Percentiles rank a stretch among this genome's conserved stretches.
phyloP scores from a whole-genome alignment of 2,329 filamentous ascomycete genomes.

The Kalmusia sp. region DNA sequence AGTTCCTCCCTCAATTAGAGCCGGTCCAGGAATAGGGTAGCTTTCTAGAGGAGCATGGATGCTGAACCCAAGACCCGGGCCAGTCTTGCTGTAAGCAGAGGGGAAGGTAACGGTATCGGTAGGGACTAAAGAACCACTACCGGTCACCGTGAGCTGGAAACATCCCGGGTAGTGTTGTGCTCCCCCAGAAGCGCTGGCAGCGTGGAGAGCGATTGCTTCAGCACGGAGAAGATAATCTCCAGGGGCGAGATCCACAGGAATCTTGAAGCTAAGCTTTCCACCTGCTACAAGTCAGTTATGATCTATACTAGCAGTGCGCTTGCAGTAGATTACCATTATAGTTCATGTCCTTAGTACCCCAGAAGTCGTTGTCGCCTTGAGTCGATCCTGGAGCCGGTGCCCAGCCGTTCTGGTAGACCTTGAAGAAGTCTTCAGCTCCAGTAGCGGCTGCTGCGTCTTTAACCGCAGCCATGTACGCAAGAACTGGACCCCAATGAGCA shows the following conservation, averaged over 20 bases:
- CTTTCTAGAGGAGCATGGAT: slow-evolving; percentile 45
- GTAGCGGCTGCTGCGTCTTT: slow-evolving; percentile 51
- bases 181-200: slow-evolving; percentile 43
- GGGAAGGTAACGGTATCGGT: slow-evolving; percentile 56
- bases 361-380: slow-evolving; percentile 51
- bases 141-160: slow-evolving; percentile 50
- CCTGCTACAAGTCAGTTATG: neutral
- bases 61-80: slow-evolving; percentile 52
- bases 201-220: slow-evolving; percentile 56
- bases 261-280: slow-evolving; percentile 32
- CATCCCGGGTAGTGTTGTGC: slow-evolving; percentile 56
- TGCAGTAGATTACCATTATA: slow-evolving; percentile 30
- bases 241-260: slow-evolving; percentile 46
- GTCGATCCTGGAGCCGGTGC: slow-evolving; percentile 34
- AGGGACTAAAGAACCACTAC: slow-evolving; percentile 37
- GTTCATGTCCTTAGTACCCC: slow-evolving; percentile 51
- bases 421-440: slow-evolving; percentile 59
- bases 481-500: slow-evolving; percentile 60
- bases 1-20: slow-evolving; percentile 19
- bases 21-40: slow-evolving; percentile 39
- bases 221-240: slow-evolving; percentile 53
- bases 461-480: slow-evolving; percentile 56
- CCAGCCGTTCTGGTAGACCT: slow-evolving; percentile 51
- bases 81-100: slow-evolving; percentile 47
- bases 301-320: too few relatives aligned